These are phyloP conservation scores for Ceriops zippeliana DNA, from an alignment of 345 rosid genomes.

Conservation along the genomic window DNA sequence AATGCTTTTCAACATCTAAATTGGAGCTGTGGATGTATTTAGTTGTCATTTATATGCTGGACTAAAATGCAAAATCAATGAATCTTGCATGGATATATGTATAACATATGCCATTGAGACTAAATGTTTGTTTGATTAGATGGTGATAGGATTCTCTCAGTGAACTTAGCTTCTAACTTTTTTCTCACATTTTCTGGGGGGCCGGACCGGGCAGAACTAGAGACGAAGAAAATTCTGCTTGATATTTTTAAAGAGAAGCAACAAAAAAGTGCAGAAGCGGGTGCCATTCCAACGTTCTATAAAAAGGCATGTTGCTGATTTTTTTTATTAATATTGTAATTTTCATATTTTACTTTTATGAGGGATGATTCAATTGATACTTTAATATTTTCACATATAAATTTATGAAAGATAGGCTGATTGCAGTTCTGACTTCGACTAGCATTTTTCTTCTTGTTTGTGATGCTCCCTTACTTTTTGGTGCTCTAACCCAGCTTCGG, in stretches of 20 bases:
- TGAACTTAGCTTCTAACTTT: neutral
- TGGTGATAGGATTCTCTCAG: neutral
- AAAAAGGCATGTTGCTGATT: slow-evolving; percentile 66
- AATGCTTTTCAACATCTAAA: too few relatives aligned
- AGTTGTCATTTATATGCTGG: too few relatives aligned
- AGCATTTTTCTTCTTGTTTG: too few relatives aligned
- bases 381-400: too few relatives aligned
- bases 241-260: slow-evolving; percentile 97
- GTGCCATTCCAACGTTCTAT: slow-evolving; percentile 85
- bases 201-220: slow-evolving; percentile 57
- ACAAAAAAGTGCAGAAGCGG: slow-evolving; percentile 84
- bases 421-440: neutral
- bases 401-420: neutral
- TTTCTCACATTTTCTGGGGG: neutral
- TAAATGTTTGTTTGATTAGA: too few relatives aligned
- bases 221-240: slow-evolving; percentile 96
- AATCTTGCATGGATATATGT: too few relatives aligned
- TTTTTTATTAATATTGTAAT: neutral
- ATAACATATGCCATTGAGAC: too few relatives aligned
- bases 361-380: neutral
- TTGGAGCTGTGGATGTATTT: too few relatives aligned
- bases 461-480: too few relatives aligned
- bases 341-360: neutral
- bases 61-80: too few relatives aligned
- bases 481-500: too few relatives aligned